Conservation (phyloP, 345 rosid genomes). For the Linum trigynum region DNA sequence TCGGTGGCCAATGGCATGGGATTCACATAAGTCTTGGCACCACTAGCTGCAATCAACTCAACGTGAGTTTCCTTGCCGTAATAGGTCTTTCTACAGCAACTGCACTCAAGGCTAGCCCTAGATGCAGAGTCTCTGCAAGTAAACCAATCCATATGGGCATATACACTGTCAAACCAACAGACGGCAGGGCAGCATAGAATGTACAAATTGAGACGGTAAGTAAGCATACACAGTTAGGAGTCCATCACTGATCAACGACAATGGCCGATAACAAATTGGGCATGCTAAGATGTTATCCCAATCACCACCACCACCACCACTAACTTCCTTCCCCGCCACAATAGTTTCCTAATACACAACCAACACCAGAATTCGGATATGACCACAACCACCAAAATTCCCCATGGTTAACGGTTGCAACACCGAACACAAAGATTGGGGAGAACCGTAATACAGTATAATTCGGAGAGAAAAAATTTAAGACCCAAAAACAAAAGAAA, state of each 20-base stretch:
- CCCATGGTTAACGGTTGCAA: not conserved
- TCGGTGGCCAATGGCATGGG: conserved; percentile 50
- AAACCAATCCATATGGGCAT: conserved; percentile 5
- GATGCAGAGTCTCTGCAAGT: conserved; percentile 33
- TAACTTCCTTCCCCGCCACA: conserved; percentile 26
- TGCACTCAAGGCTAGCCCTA: conserved; percentile 44
- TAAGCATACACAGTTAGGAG: conserved; percentile 39
- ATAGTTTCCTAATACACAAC: conserved; percentile 21
- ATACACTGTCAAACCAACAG: not conserved
- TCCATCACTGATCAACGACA: conserved; percentile 26
- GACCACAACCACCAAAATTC: not conserved
- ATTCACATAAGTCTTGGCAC: conserved; percentile 39
- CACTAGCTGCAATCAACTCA: conserved; percentile 54
- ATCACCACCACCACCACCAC: conserved; percentile 1
- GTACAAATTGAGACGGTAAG: not conserved
- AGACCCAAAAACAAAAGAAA: not conserved
- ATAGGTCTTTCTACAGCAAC: conserved; percentile 55
- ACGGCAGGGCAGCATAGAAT: not conserved
- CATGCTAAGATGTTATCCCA: conserved; percentile 45
- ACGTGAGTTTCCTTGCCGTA: conserved; percentile 52
- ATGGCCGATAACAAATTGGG: conserved; percentile 61
- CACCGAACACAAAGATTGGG: not conserved
- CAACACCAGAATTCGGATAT: not conserved
- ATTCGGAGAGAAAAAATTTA: too few species aligned
- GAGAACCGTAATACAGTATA: too few species aligned